Evolutionary conservation across 768 basidiomycete species (phyloP).

Genomic region (Lactarius psammicola): DNA sequence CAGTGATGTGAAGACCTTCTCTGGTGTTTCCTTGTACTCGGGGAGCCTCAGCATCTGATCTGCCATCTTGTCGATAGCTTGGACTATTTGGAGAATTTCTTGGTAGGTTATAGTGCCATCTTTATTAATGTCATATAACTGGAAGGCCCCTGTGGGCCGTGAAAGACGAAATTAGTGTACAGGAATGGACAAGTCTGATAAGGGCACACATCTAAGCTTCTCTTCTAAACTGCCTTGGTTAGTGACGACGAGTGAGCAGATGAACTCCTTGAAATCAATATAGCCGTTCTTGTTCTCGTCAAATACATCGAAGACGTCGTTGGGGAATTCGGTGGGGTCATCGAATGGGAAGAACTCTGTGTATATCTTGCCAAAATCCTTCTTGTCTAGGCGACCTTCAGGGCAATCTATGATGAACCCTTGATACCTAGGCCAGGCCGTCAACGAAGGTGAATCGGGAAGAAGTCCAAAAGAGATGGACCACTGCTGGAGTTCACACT

Average conservation of each 20-base stretch:
- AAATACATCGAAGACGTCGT: slow-evolving; percentile 98
- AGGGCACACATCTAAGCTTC: slow-evolving; percentile 89
- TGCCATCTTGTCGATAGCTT: slow-evolving; percentile 99
- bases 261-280: slow-evolving; percentile 99
- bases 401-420: slow-evolving; percentile 99
- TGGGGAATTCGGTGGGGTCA: slow-evolving; percentile 93
- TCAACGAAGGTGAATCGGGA: slow-evolving; percentile 20
- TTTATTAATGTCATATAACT: slow-evolving; percentile 97
- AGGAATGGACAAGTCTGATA: neutral
- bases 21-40: slow-evolving; percentile 98
- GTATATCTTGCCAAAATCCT: slow-evolving; percentile 96
- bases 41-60: slow-evolving; percentile 99
- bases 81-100: slow-evolving; percentile 98
- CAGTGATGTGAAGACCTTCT: slow-evolving; percentile 62
- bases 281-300: slow-evolving; percentile 93
- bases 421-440: slow-evolving; percentile 78
- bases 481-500: slow-evolving; percentile 97
- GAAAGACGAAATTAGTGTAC: slow-evolving; percentile 9
- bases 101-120: slow-evolving; percentile 98
- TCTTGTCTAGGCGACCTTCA: slow-evolving; percentile 92
- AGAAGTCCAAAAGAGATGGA: slow-evolving; percentile 34
- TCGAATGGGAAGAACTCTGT: slow-evolving; percentile 99
- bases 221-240: slow-evolving; percentile 92
- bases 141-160: slow-evolving; percentile 99
- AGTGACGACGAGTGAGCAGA: slow-evolving; percentile 94